phyloP scores from a whole-genome alignment of 2,329 filamentous ascomycete species.

The Metarhizium guizhouense region DNA sequence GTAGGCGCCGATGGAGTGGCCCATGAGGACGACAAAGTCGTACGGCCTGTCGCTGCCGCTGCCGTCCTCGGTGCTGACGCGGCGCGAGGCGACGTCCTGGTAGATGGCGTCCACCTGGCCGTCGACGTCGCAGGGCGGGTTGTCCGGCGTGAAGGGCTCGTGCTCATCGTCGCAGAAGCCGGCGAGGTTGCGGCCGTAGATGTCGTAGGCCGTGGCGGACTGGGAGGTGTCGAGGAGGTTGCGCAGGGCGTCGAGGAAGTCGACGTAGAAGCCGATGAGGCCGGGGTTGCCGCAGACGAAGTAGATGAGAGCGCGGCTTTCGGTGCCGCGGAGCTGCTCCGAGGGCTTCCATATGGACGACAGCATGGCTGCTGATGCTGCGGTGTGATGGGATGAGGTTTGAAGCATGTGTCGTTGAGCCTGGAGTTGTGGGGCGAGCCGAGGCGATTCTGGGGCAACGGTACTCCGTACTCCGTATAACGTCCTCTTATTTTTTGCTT shows the following conservation, averaged over 20 bases:
- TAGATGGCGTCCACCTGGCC: slow-evolving; percentile 41
- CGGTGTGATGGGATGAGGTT: not conserved
- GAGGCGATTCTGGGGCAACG: too few relatives aligned
- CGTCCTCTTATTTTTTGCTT: slow-evolving; percentile 18
- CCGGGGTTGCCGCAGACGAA: slow-evolving; percentile 73
- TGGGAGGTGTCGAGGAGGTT: slow-evolving; percentile 38
- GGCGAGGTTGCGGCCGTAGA: slow-evolving; percentile 48
- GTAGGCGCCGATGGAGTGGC: slow-evolving; percentile 68
- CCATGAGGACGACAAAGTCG: slow-evolving; percentile 56
- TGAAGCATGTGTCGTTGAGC: not conserved
- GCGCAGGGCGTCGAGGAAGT: slow-evolving; percentile 54
- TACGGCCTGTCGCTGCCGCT: slow-evolving; percentile 29
- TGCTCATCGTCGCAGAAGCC: slow-evolving; percentile 50
- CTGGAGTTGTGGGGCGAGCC: not conserved
- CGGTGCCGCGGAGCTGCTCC: slow-evolving; percentile 10
- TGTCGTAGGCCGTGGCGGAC: slow-evolving; percentile 34
- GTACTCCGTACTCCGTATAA: slow-evolving; percentile 10
- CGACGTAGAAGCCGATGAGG: slow-evolving; percentile 61
- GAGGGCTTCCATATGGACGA: slow-evolving; percentile 22
- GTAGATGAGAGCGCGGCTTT: slow-evolving; percentile 47
- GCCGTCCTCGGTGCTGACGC: not conserved
- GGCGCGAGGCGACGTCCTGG: slow-evolving; percentile 20
- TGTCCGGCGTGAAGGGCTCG: slow-evolving; percentile 29
- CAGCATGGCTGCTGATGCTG: slow-evolving; percentile 9
- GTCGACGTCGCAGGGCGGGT: slow-evolving; percentile 41